A percentile compares a stretch with the other conserved stretches of the same genome.
phyloP scores from a whole-genome alignment of 305 asterid genomes.

The Euphrasia arctica region DNA sequence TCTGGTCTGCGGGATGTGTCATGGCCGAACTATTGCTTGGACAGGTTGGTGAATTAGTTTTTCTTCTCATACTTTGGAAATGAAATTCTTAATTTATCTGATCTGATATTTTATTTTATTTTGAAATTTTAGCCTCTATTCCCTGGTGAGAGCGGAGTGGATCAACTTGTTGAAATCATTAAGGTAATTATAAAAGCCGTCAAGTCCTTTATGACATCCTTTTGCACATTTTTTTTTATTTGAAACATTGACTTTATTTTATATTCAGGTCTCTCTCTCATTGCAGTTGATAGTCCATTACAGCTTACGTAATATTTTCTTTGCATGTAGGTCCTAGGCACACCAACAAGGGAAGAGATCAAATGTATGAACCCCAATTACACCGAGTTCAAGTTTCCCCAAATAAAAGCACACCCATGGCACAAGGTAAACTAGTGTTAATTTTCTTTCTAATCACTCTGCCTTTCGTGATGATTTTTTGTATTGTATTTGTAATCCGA shows the following conservation, averaged over 20 bases:
- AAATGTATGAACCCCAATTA: constrained; percentile 77
- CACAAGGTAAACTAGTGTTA: constrained; percentile 48
- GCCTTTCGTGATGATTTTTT: neutral
- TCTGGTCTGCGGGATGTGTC: constrained; percentile 94
- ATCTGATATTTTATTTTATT: constrained; percentile 16
- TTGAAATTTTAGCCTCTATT: constrained; percentile 62
- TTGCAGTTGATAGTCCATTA: neutral
- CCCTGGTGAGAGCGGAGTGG: constrained; percentile 84
- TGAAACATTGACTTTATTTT: neutral
- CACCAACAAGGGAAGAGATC: constrained; percentile 86
- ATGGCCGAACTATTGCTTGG: constrained; percentile 75
- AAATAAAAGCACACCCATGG: constrained; percentile 78
- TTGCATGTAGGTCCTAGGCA: constrained; percentile 55
- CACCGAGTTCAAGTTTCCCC: constrained; percentile 72
- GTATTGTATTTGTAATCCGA: constrained; percentile 15
- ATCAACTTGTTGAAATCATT: constrained; percentile 77
- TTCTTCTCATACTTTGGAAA: constrained; percentile 6
- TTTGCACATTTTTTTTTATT: neutral
- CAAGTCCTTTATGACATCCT: neutral
- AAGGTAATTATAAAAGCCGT: constrained; percentile 43
- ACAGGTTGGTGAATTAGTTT: constrained; percentile 44
- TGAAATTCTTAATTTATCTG: constrained; percentile 11
- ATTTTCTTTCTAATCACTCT: neutral
- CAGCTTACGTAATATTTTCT: constrained; percentile 9
- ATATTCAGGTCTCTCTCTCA: neutral